Base-by-base conservation (phyloP, 495 filamentous ascomycete species). In the Xylaria nigripes region DNA sequence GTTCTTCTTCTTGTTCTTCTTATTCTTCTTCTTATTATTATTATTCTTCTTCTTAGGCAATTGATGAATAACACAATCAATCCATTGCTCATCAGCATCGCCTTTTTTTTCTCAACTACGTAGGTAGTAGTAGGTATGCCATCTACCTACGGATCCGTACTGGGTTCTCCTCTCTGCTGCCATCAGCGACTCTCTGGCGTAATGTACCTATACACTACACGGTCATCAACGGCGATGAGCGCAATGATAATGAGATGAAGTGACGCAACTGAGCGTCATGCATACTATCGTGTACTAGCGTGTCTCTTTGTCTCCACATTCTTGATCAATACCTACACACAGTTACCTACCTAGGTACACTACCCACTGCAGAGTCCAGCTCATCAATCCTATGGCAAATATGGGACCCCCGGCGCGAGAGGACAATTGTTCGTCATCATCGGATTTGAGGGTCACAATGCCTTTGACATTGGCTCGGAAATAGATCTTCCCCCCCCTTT, bases 181-280 rank as follows among this genome's bases (percentile, higher is more conserved):
- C 34, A 12, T 41, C 48, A 18, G 48, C 34, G 36, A 50, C 48
- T 12, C 21, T 36, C 23, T 42, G n/a, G n/a, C n/a, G n/a, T n/a
- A n/a, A n/a, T n/a, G n/a, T n/a, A n/a, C n/a, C 21, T 48, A 7
- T 32, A 36, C 13, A 15, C 32, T 18, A 13, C 23, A 18, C 53
- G 21, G 51, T 53, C 43, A 38, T 55, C 27, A 24, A 50, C 22
- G 22, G 12, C 45, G 19, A 27, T 38, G 46, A 48, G 53, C 40
- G 45, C 53, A 45, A 12, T 25, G 12, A 50, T 55, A 3, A n/a
- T 40, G 36, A 44, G 45, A 45, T 55, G 16, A 32, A 49, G 46
- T 55, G 53, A 55, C 53, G 53, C 53, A 55, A 55, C 53, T 45
- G 53, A 48, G 53, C 53, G 53, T 55, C 53, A 55, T 55, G 25